These are phyloP conservation scores for Eucalyptus caleyi DNA, from an alignment of 345 rosid species.

Conservation along the genomic window DNA sequence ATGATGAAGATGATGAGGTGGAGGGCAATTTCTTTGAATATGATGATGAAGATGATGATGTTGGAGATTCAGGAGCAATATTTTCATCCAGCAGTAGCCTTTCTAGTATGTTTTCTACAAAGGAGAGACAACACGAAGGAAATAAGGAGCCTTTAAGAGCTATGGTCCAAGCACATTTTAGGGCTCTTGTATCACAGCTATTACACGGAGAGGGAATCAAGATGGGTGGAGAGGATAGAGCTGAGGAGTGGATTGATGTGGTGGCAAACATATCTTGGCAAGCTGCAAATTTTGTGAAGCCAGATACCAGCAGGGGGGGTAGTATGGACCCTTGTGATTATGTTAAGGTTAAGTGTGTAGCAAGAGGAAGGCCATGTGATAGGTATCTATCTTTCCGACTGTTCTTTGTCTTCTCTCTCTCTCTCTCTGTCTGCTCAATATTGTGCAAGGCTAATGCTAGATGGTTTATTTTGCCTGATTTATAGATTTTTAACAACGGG, in stretches of 20 bases:
- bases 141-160: conserved; percentile 67
- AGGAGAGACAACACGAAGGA: conserved; percentile 54
- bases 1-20: conserved; percentile 71
- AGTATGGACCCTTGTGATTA: conserved; percentile 98
- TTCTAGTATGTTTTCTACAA: conserved; percentile 43
- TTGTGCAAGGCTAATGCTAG: not conserved
- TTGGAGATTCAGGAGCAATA: conserved; percentile 66
- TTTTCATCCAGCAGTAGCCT: conserved; percentile 77
- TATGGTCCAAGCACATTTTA: conserved; percentile 74
- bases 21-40: conserved; percentile 58
- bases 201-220: conserved; percentile 62
- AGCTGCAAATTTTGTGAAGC: conserved; percentile 92
- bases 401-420: not conserved
- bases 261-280: conserved; percentile 82
- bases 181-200: conserved; percentile 94
- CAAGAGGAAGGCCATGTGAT: conserved; percentile 72
- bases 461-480: not conserved
- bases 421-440: not conserved
- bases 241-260: conserved; percentile 75
- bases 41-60: conserved; percentile 83
- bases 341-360: conserved; percentile 91
- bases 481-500: not conserved
- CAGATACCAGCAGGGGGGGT: conserved; percentile 94
- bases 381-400: conserved; percentile 36
- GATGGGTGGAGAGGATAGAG: conserved; percentile 28